Evolutionary conservation across 305 asterid species (phyloP).

Genomic region (Ajuga reptans): DNA sequence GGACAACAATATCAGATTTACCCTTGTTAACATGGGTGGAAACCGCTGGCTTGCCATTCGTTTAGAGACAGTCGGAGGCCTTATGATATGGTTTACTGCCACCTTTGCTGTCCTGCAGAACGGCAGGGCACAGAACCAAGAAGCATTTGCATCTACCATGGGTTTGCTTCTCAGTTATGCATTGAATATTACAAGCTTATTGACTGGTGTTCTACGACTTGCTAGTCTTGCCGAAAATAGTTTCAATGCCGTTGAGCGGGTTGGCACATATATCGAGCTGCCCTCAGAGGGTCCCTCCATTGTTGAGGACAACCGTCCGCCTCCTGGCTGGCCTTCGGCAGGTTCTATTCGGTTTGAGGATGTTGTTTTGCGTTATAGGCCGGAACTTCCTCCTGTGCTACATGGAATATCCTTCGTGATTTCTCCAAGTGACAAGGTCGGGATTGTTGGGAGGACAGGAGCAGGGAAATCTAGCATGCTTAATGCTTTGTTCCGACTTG

Average conservation of each 20-base stretch:
- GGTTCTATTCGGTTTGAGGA: slow-evolving; percentile 62
- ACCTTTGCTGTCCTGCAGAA: slow-evolving; percentile 81
- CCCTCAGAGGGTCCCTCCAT: slow-evolving; percentile 63
- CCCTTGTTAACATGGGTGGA: slow-evolving; percentile 63
- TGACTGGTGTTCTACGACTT: slow-evolving; percentile 70
- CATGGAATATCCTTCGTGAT: slow-evolving; percentile 66
- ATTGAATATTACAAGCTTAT: slow-evolving; percentile 59
- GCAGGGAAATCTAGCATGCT: slow-evolving; percentile 96
- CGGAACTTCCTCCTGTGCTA: slow-evolving; percentile 75
- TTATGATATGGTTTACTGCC: slow-evolving; percentile 88
- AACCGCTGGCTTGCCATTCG: slow-evolving; percentile 90
- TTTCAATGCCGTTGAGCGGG: slow-evolving; percentile 85
- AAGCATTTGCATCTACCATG: slow-evolving; percentile 81
- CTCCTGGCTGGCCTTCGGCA: slow-evolving; percentile 75
- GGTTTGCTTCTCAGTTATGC: slow-evolving; percentile 83
- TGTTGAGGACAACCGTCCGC: slow-evolving; percentile 60
- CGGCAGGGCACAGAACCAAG: slow-evolving; percentile 54
- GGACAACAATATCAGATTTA: slow-evolving; percentile 75
- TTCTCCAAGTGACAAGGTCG: slow-evolving; percentile 68
- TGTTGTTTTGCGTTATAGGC: slow-evolving; percentile 68
- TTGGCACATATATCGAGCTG: slow-evolving; percentile 72
- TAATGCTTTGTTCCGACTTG: slow-evolving; percentile 74
- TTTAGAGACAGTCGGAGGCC: slow-evolving; percentile 74
- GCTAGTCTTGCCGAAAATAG: slow-evolving; percentile 84
- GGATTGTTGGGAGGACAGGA: slow-evolving; percentile 90